These are phyloP conservation scores for Trichoderma asperelloides DNA, from an alignment of 495 filamentous ascomycete genomes.

Conservation along the genomic window DNA sequence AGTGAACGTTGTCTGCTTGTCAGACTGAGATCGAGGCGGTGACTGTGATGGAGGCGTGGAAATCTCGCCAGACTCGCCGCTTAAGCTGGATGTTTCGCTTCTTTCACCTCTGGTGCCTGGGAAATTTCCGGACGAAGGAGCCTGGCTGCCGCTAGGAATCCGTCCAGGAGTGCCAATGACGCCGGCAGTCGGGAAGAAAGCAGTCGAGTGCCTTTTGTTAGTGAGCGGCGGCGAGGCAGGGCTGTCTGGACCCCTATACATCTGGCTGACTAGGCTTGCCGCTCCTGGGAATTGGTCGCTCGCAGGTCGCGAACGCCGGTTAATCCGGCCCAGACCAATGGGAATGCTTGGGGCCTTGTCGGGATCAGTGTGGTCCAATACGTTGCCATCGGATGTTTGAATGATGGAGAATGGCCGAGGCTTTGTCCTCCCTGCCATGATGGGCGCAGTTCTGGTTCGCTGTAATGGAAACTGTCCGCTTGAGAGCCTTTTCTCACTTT, in stretches of 20 bases:
- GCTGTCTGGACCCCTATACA: slow-evolving; percentile 60
- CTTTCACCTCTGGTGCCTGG: slow-evolving; percentile 48
- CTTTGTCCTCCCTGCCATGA: slow-evolving; percentile 38
- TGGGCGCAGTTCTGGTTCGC: slow-evolving; percentile 67
- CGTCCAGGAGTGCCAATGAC: slow-evolving; percentile 19
- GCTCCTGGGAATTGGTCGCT: slow-evolving; percentile 64
- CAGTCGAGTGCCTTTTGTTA: slow-evolving; percentile 35
- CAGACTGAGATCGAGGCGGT: slow-evolving; percentile 51
- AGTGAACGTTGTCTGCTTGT: slow-evolving; percentile 46
- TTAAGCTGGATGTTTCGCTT: slow-evolving; percentile 54
- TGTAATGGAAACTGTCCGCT: slow-evolving; percentile 55
- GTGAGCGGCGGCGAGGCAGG: slow-evolving; percentile 47
- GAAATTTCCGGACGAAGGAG: slow-evolving; percentile 43
- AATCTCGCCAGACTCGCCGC: slow-evolving; percentile 43
- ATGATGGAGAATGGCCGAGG: slow-evolving; percentile 56
- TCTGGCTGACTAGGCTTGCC: slow-evolving; percentile 69
- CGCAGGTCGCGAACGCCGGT: slow-evolving; percentile 47
- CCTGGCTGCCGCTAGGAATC: slow-evolving; percentile 27
- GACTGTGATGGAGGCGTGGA: slow-evolving; percentile 48
- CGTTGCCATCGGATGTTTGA: slow-evolving; percentile 33
- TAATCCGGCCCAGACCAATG: slow-evolving; percentile 52
- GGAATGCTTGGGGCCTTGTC: slow-evolving; percentile 80
- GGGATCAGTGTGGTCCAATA: slow-evolving; percentile 49
- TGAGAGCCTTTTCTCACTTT: slow-evolving; percentile 39
- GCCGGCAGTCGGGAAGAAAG: slow-evolving; percentile 27